These are phyloP conservation scores for Penicillium maclennaniae DNA, from an alignment of 495 filamentous ascomycete species.

Conservation along the genomic window DNA sequence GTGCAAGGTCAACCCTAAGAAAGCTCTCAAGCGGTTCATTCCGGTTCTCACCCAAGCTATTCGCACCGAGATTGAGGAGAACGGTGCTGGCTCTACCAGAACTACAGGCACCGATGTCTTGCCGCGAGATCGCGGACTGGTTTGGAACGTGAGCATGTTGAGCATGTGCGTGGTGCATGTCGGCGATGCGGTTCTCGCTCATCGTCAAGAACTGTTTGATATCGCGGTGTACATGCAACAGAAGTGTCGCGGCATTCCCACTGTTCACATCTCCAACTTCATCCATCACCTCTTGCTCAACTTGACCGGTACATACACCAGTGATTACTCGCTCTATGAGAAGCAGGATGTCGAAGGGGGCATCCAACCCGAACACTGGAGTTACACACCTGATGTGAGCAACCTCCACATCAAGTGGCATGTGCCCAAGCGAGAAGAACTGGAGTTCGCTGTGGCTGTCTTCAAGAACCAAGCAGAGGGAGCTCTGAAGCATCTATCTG, in stretches of 20 bases:
- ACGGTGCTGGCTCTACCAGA: slow-evolving; percentile 90
- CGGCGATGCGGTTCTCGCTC: slow-evolving; percentile 79
- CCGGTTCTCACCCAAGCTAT: slow-evolving; percentile 88
- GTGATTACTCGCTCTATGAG: slow-evolving; percentile 84
- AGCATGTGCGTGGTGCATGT: slow-evolving; percentile 99
- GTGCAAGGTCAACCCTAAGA: slow-evolving; percentile 90
- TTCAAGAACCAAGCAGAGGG: slow-evolving; percentile 72
- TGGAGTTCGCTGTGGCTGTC: slow-evolving; percentile 82
- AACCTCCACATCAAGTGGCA: slow-evolving; percentile 90
- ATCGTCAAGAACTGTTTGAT: slow-evolving; percentile 82
- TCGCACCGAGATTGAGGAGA: slow-evolving; percentile 93
- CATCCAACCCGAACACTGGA: slow-evolving; percentile 72
- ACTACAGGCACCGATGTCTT: slow-evolving; percentile 91
- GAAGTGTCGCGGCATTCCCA: slow-evolving; percentile 87
- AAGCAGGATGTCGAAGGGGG: slow-evolving; percentile 53
- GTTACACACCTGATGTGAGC: slow-evolving; percentile 61
- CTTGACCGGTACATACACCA: slow-evolving; percentile 86
- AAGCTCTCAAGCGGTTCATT: slow-evolving; percentile 83
- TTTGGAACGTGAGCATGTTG: slow-evolving; percentile 96
- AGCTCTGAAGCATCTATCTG: slow-evolving; percentile 64
- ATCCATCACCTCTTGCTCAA: slow-evolving; percentile 99
- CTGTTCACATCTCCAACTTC: slow-evolving; percentile 94
- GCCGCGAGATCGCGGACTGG: slow-evolving; percentile 84
- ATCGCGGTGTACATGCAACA: slow-evolving; percentile 95
- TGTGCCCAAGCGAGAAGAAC: slow-evolving; percentile 69